Evolutionary conservation across 495 filamentous ascomycete species (phyloP).

Genomic region (Cercophora sp.): DNA sequence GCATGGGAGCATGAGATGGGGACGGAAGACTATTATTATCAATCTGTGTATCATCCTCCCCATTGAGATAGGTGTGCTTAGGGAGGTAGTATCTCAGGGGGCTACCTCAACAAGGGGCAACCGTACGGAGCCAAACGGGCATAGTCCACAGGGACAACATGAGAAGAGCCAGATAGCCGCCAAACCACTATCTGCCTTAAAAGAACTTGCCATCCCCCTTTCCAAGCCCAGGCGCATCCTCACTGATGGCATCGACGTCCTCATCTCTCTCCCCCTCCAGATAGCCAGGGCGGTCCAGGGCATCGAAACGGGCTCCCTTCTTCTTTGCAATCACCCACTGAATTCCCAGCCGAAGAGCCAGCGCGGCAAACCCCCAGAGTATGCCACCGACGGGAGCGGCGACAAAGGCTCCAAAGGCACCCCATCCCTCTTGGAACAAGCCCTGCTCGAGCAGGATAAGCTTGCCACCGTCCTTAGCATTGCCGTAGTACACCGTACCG

Average conservation of each 20-base stretch:
- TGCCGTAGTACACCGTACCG: slow-evolving; percentile 64
- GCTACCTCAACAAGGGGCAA: no score
- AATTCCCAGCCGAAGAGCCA: slow-evolving; percentile 48
- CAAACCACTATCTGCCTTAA: slow-evolving; percentile 14
- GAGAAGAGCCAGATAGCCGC: no score
- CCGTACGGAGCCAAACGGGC: no score
- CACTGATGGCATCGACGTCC: slow-evolving; percentile 23
- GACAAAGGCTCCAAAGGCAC: slow-evolving; percentile 72
- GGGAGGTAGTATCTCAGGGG: no score
- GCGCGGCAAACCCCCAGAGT: slow-evolving; percentile 61
- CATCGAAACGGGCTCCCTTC: slow-evolving; percentile 55
- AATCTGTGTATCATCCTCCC: no score
- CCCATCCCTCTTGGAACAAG: slow-evolving; percentile 68
- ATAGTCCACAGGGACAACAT: no score
- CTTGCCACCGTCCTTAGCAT: slow-evolving; percentile 57
- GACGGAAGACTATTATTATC: no score
- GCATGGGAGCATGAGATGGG: no score
- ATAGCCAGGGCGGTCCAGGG: slow-evolving; percentile 52
- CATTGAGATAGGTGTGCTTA: no score
- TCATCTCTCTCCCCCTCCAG: slow-evolving; percentile 19
- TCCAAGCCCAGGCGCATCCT: slow-evolving; percentile 26
- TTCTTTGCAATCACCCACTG: slow-evolving; percentile 50
- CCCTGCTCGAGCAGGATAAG: slow-evolving; percentile 66
- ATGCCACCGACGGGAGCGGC: slow-evolving; percentile 70
- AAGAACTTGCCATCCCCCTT: slow-evolving; percentile 53